Percentiles rank a stretch among this genome's conserved stretches.
These are phyloP conservation scores for Melampsora americana DNA, from an alignment of 1,284 basidiomycete species.

Conservation along the genomic window DNA sequence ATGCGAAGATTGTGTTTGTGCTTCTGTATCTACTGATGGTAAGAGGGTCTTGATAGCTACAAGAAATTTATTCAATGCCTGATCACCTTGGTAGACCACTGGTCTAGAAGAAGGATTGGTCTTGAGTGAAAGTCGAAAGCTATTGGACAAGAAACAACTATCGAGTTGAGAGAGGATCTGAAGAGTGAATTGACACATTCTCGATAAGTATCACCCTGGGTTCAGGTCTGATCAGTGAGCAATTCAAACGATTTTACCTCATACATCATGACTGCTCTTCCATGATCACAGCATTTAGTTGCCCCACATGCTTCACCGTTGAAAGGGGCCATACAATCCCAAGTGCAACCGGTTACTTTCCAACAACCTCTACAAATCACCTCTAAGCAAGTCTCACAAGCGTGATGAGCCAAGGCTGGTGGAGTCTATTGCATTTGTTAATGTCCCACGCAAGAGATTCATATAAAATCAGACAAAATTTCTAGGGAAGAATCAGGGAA, in stretches of 20 bases:
- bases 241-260: conserved; percentile 23
- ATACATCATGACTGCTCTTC: conserved; percentile 22
- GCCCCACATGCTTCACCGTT: conserved; percentile 8
- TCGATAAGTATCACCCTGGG: background rate
- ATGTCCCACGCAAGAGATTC: no score
- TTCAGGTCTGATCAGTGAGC: background rate
- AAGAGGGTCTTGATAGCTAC: conserved; percentile 5
- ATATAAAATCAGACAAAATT: no score
- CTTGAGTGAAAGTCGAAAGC: conserved; percentile 21
- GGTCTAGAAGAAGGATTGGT: conserved; percentile 2
- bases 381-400: conserved; percentile 30
- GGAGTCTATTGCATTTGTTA: background rate
- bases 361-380: conserved; percentile 28
- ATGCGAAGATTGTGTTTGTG: background rate
- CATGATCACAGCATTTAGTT: conserved; percentile 28
- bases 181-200: background rate
- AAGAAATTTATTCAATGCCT: conserved; percentile 26
- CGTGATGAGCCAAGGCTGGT: conserved; percentile 16
- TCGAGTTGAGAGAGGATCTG: conserved; percentile 28
- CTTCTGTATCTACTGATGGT: background rate
- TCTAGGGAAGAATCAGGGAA: no score
- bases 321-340: conserved; percentile 24
- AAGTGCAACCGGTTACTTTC: conserved; percentile 22
- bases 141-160: conserved; percentile 23
- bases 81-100: conserved; percentile 17